These are phyloP conservation scores for Cystobasidium ongulense DNA, from an alignment of 768 basidiomycete species.

Conservation along the genomic window DNA sequence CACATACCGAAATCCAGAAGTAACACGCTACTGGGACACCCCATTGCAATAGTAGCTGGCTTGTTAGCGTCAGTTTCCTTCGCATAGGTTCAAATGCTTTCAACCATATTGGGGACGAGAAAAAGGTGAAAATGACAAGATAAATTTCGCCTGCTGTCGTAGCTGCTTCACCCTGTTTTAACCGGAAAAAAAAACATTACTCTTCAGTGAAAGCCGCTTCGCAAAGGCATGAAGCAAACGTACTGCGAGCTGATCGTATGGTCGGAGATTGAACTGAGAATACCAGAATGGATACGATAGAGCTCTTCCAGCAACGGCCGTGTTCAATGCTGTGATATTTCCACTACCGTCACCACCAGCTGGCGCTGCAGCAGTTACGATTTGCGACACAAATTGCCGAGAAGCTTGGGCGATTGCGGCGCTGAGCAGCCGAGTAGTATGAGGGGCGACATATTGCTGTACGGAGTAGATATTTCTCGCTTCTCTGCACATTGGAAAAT, in stretches of 20 bases:
- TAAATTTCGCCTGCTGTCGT: constrained; percentile 44
- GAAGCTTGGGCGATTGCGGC: constrained; percentile 36
- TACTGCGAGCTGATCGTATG: constrained; percentile 44
- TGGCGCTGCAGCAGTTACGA: constrained; percentile 26
- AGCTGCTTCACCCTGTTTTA: constrained; percentile 37
- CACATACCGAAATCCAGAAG: constrained; percentile 41
- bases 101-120: constrained; percentile 42
- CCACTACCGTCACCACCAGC: not conserved
- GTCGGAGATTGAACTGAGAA: constrained; percentile 42
- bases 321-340: constrained; percentile 28
- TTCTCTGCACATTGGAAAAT: constrained; percentile 29
- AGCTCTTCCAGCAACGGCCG: constrained; percentile 31
- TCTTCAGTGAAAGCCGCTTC: not conserved
- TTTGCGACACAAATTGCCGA: constrained; percentile 34
- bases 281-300: constrained; percentile 41
- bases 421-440: constrained; percentile 36
- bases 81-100: constrained; percentile 39
- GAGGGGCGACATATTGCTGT: constrained; percentile 42
- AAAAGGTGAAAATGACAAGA: constrained; percentile 45
- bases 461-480: constrained; percentile 42
- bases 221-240: not conserved
- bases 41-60: constrained; percentile 40
- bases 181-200: not conserved
- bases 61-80: constrained; percentile 37
- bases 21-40: constrained; percentile 40